Percentiles rank a stretch among this genome's conserved stretches.
These are phyloP conservation scores for Aspergillus saccharolyticus DNA, from an alignment of 495 filamentous ascomycete species.

Conservation along the genomic window DNA sequence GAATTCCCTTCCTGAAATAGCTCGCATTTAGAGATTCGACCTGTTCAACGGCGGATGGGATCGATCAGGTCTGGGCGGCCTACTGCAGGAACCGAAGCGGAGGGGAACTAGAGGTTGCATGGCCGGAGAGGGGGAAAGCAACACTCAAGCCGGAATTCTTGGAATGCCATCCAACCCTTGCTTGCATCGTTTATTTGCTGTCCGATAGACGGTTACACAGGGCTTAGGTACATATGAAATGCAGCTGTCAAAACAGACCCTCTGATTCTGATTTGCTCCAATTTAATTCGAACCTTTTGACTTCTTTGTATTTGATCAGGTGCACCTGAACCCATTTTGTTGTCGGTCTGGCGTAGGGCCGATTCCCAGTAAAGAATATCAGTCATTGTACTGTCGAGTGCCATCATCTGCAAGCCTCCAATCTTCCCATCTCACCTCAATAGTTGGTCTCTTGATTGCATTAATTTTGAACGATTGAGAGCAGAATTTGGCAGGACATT, in stretches of 20 bases:
- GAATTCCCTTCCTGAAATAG: not conserved
- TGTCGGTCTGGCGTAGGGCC: not conserved
- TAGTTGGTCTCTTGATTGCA: not conserved
- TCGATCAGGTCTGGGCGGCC: conserved; percentile 26
- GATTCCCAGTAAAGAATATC: conserved; percentile 6
- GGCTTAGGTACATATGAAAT: conserved; percentile 3
- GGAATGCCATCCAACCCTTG: conserved; percentile 9
- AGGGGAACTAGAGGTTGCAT: conserved; percentile 18
- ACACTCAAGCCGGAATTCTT: conserved; percentile 5
- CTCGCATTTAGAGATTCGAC: conserved; percentile 21
- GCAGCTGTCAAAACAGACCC: conserved; percentile 14
- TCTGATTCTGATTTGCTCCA: conserved; percentile 5
- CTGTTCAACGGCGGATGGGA: conserved; percentile 19
- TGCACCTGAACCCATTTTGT: not conserved
- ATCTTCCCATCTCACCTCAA: conserved; percentile 12
- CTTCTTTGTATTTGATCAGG: conserved; percentile 2
- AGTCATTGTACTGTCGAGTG: conserved; percentile 2
- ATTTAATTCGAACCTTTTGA: not conserved
- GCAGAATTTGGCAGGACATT: not conserved
- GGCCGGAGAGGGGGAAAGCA: conserved; percentile 7
- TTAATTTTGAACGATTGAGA: not conserved
- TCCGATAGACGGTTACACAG: conserved; percentile 8
- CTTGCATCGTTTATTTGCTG: conserved; percentile 9
- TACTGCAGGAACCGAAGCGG: conserved; percentile 45
- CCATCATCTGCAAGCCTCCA: conserved; percentile 12